Conservation (phyloP, 768 basidiomycete species). For the Leucogyrophana mollusca region DNA sequence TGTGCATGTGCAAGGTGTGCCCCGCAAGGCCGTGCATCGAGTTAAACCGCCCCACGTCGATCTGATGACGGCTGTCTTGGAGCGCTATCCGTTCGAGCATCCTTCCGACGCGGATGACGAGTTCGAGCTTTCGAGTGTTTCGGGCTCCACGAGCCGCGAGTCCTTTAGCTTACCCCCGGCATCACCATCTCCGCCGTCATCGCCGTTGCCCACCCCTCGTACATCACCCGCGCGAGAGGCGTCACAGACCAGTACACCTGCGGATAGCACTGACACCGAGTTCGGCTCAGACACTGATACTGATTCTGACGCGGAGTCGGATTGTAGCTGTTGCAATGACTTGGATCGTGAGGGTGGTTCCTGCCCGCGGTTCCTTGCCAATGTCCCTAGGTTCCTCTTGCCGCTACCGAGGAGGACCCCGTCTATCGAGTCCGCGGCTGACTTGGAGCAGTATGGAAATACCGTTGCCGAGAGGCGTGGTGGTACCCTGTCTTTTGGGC, state of each 20-base stretch:
- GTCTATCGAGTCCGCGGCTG: conserved; percentile 13
- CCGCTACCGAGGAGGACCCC: conserved; percentile 16
- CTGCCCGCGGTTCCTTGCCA: conserved; percentile 5
- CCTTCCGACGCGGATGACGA: conserved; percentile 4
- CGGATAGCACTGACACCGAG: background rate
- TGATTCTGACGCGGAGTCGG: conserved; percentile 14
- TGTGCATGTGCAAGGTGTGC: conserved; percentile 16
- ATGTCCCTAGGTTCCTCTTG: conserved; percentile 13
- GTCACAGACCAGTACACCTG: background rate
- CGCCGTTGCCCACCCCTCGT: background rate
- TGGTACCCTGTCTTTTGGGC: background rate
- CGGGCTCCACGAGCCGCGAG: too few species aligned
- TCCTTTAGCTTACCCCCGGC: too few species aligned
- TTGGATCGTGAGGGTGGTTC: background rate
- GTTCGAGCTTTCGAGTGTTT: conserved; percentile 2
- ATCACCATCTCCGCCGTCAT: background rate
- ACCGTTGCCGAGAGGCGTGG: too few species aligned
- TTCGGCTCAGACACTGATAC: conserved; percentile 14
- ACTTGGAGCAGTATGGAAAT: background rate
- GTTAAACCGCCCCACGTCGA: conserved; percentile 10
- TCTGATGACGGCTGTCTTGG: conserved; percentile 13
- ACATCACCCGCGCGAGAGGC: background rate
- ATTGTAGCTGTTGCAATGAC: conserved; percentile 7
- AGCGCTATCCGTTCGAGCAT: background rate
- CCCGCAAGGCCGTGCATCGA: conserved; percentile 10